Evolutionary conservation across 163 green algal species (phyloP), one percentile per base, ranked within the genome.

Genomic region (Prototheca wickerhamii): DNA sequence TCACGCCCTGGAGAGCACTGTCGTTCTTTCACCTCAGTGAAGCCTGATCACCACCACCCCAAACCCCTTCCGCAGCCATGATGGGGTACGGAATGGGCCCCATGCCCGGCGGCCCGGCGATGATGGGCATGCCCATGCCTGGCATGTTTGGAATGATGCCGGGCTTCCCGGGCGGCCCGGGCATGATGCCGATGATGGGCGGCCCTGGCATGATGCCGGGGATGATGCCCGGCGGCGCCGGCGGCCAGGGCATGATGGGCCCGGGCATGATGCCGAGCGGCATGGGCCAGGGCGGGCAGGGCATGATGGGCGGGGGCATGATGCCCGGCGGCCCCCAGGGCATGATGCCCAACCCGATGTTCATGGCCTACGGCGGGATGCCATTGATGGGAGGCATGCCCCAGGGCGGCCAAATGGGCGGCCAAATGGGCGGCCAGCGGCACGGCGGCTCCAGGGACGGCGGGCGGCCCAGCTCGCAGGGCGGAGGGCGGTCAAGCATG

Each of bases 141-240:
- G 46, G n/a, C 59, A 66, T 71, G 50, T 53, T 29, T 35, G 31
- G 28, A 28, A 33, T 26, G n/a, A 57, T 55, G 25, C n/a, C 25
- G 4, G 32, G 32, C 57, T 57, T 68, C 52, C 40, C 29, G 32
- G 60, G 71, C 57, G 77, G 74, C 59, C 63, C 73, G 50, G 69
- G 63, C 52, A 80, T 74, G 63, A 62, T 53, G 42, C 52, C 75
- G 61, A 31, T 60, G 29, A 71, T 74, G 68, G 21, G 64, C 26
- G 59, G 70, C 62, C 31, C 31, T 33, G 54, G 68, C 26, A 63
- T 61, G n/a, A 54, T 54, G 46, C 10, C 15, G 37, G 37, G 37
- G 10, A 44, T 44, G 37, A 21, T 44, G 10, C 37, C 37, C 21
- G 60, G 63, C 30, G 50, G 60, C 20, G 52, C 21, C 29, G 61